A percentile compares a stretch with the other conserved stretches of the same genome.
Evolutionary conservation across 2,329 filamentous ascomycete genomes (phyloP).

Genomic region (Botryotinia convoluta): DNA sequence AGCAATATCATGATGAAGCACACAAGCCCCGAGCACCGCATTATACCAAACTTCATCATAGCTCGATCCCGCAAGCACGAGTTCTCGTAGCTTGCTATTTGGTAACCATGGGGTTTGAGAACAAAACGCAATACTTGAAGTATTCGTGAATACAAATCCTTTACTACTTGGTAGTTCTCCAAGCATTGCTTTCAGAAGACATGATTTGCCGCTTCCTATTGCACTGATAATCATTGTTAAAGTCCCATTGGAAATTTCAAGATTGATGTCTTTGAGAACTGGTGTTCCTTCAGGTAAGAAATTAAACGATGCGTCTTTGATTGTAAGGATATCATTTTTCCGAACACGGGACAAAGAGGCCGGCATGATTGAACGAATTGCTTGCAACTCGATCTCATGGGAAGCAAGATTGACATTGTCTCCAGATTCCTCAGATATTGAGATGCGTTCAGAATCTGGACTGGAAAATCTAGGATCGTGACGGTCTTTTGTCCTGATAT

Average conservation of each 20-base stretch:
- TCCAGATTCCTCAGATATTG: background rate
- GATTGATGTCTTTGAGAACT: constrained; percentile 23
- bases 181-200: constrained; percentile 34
- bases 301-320: background rate
- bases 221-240: constrained; percentile 36
- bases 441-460: background rate
- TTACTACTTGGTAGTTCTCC: constrained; percentile 26
- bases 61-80: constrained; percentile 40
- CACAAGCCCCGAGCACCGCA: constrained; percentile 31
- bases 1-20: constrained; percentile 29
- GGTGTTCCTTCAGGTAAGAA: background rate
- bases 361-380: background rate
- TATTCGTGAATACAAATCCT: constrained; percentile 23
- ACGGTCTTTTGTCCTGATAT: background rate
- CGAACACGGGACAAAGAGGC: background rate
- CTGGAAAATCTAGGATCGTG: background rate
- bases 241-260: constrained; percentile 19
- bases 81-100: constrained; percentile 43
- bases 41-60: constrained; percentile 35
- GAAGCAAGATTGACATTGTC: background rate
- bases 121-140: constrained; percentile 41
- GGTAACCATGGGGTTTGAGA: constrained; percentile 46
- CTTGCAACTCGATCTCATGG: background rate
- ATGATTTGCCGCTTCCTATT: constrained; percentile 37
- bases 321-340: background rate